Conservation (phyloP, 441 rosid genomes). For the Bocquillonia castaneifolia region DNA sequence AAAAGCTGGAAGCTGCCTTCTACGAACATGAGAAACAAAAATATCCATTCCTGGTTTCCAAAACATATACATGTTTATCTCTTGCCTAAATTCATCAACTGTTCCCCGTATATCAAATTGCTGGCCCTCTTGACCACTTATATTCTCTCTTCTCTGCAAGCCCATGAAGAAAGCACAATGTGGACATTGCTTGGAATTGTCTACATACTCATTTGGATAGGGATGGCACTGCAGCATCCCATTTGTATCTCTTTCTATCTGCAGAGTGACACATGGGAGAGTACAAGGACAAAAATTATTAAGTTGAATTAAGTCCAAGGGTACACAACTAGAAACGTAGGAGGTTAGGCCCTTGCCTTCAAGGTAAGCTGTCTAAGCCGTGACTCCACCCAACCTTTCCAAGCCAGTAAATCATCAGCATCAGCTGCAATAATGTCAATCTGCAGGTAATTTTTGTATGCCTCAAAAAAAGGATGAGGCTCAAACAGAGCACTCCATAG, state of each 20-base stretch:
- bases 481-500: slow-evolving; percentile 57
- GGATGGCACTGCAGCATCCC: slow-evolving; percentile 76
- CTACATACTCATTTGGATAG: slow-evolving; percentile 45
- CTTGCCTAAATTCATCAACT: slow-evolving; percentile 54
- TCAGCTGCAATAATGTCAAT: slow-evolving; percentile 54
- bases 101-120: slow-evolving; percentile 70
- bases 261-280: slow-evolving; percentile 22
- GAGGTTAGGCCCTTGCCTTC: slow-evolving; percentile 35
- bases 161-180: slow-evolving; percentile 67
- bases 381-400: slow-evolving; percentile 87
- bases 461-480: slow-evolving; percentile 62
- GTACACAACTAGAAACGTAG: slow-evolving; percentile 13
- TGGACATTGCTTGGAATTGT: slow-evolving; percentile 41
- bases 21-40: slow-evolving; percentile 54
- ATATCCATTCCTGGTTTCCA: slow-evolving; percentile 76
- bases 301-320: neutral
- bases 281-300: neutral
- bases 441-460: slow-evolving; percentile 64
- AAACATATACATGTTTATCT: slow-evolving; percentile 46
- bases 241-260: slow-evolving; percentile 65
- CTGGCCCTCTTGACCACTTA: slow-evolving; percentile 53
- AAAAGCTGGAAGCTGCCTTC: slow-evolving; percentile 57
- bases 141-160: slow-evolving; percentile 59
- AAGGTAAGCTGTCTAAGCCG: slow-evolving; percentile 63
- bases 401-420: slow-evolving; percentile 51